phyloP scores from a whole-genome alignment of 1,139 yeast species.

The Dujonia santamariae region DNA sequence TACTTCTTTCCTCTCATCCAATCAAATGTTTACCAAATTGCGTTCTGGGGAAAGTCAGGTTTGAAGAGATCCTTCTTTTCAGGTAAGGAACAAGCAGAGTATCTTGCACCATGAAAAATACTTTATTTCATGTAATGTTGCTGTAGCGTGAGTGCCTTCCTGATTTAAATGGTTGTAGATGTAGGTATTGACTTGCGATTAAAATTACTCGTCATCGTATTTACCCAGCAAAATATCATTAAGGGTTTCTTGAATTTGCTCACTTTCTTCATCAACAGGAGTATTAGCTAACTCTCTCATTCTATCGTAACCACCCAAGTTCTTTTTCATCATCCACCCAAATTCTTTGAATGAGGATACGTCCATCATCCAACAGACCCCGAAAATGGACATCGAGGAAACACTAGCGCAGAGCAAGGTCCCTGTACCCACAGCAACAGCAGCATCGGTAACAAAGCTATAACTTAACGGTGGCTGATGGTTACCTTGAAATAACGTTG shows the following conservation, averaged over 20 bases:
- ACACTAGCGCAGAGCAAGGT: slow-evolving; percentile 20
- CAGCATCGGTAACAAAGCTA: slow-evolving; percentile 79
- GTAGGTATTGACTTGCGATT: no score
- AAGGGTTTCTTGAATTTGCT: slow-evolving; percentile 49
- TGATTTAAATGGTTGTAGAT: no score
- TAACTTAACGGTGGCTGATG: slow-evolving; percentile 77
- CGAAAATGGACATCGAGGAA: slow-evolving; percentile 46
- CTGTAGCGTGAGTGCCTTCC: neutral
- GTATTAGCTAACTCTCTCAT: slow-evolving; percentile 43
- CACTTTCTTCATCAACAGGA: slow-evolving; percentile 70
- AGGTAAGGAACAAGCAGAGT: no score
- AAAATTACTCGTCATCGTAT: slow-evolving; percentile 28
- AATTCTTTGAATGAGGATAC: slow-evolving; percentile 68
- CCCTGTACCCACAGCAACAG: slow-evolving; percentile 82
- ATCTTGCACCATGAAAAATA: no score
- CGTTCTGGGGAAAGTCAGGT: no score
- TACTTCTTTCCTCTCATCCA: no score
- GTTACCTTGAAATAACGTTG: slow-evolving; percentile 79
- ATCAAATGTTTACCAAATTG: no score
- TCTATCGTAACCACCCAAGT: slow-evolving; percentile 67
- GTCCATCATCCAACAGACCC: slow-evolving; percentile 78
- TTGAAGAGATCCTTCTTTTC: no score
- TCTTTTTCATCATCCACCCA: slow-evolving; percentile 61
- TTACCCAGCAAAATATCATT: slow-evolving; percentile 45
- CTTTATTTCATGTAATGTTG: neutral